Percentiles rank a stretch among this genome's conserved stretches.
Evolutionary conservation across 805 yeast genomes (phyloP).

Genomic region (Candida michaelii): DNA sequence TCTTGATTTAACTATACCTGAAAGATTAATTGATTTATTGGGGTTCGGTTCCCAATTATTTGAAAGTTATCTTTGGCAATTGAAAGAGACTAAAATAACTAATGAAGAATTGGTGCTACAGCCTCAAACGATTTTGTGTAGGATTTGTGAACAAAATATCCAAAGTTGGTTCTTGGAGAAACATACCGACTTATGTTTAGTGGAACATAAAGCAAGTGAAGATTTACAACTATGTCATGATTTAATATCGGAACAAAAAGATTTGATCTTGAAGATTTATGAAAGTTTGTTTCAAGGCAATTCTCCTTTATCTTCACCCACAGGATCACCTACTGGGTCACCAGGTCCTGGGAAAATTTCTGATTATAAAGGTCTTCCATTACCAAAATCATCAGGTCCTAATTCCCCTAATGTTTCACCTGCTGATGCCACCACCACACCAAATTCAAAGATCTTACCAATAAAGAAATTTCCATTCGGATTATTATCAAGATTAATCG

Average conservation of each 20-base stretch:
- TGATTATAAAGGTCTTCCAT: slow-evolving; percentile 60
- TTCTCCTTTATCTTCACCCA: slow-evolving; percentile 5
- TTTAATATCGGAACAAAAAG: slow-evolving; percentile 66
- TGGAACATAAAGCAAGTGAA: slow-evolving; percentile 82
- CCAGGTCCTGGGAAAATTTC: slow-evolving; percentile 20
- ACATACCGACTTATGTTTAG: slow-evolving; percentile 83
- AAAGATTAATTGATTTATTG: slow-evolving; percentile 63
- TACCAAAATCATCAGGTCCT: slow-evolving; percentile 29
- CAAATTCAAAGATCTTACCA: slow-evolving; percentile 7
- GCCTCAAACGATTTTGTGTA: slow-evolving; percentile 81
- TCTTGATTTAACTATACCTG: slow-evolving; percentile 68
- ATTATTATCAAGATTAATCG: slow-evolving; percentile 54
- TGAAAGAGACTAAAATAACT: slow-evolving; percentile 63
- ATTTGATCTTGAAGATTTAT: slow-evolving; percentile 44
- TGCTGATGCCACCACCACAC: slow-evolving; percentile 13
- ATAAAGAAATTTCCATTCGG: slow-evolving; percentile 59
- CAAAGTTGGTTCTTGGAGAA: slow-evolving; percentile 96
- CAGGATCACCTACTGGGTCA: slow-evolving; percentile 11
- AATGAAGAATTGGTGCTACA: slow-evolving; percentile 68
- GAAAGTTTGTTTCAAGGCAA: slow-evolving; percentile 34
- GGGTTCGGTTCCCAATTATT: slow-evolving; percentile 91
- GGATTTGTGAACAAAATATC: slow-evolving; percentile 87
- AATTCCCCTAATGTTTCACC: slow-evolving; percentile 4
- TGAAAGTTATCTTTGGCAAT: slow-evolving; percentile 64
- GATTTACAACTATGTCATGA: slow-evolving; percentile 77